Percentiles rank a stretch among this genome's conserved stretches.
Conservation (phyloP, 495 filamentous ascomycete species). For the Aspergillus campestris region DNA sequence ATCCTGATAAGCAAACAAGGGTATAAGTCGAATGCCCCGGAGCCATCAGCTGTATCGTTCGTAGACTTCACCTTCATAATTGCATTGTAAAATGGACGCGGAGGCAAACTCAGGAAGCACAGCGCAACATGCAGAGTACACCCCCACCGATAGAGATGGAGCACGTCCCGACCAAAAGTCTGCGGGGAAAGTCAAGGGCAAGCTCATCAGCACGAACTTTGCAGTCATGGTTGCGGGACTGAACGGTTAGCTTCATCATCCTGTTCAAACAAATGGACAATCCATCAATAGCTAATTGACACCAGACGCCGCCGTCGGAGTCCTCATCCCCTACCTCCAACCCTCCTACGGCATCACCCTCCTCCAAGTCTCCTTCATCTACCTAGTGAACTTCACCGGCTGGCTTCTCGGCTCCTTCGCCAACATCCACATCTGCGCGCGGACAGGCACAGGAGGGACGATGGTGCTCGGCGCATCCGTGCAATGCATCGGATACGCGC, state of each 20-base stretch:
- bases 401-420: slow-evolving; percentile 41
- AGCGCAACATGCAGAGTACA: too few species aligned
- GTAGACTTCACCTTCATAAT: too few species aligned
- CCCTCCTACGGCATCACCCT: slow-evolving; percentile 37
- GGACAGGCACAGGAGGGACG: slow-evolving; percentile 37
- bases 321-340: slow-evolving; percentile 46
- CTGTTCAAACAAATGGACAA: not conserved
- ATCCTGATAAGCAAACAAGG: too few species aligned
- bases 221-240: slow-evolving; percentile 46
- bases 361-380: slow-evolving; percentile 39
- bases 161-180: not conserved
- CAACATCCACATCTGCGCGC: slow-evolving; percentile 37
- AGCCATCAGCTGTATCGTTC: too few species aligned
- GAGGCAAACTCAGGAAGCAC: too few species aligned
- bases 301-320: slow-evolving; percentile 40
- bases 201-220: slow-evolving; percentile 41
- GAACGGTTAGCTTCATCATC: slow-evolving; percentile 20
- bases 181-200: slow-evolving; percentile 17
- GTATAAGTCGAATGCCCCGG: too few species aligned
- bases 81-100: too few species aligned
- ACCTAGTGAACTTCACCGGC: slow-evolving; percentile 34
- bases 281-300: not conserved
- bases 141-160: too few species aligned
- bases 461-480: slow-evolving; percentile 40
- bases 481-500: slow-evolving; percentile 36